Evolutionary conservation across 495 filamentous ascomycete species (phyloP), one percentile per base, ranked within the genome.

Genomic region (Mytilinidion resinicola): DNA sequence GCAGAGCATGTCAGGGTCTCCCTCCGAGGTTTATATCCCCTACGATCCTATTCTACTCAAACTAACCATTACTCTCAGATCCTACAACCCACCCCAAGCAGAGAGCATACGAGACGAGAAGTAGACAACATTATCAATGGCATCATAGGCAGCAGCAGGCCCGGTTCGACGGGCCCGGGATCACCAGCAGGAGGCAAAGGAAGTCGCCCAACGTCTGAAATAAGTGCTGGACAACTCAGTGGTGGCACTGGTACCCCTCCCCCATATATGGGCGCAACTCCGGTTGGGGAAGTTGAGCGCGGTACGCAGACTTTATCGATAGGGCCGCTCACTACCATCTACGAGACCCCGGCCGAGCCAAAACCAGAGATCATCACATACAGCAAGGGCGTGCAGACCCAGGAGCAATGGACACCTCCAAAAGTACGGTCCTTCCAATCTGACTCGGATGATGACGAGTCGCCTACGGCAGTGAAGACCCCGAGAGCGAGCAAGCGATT

Each of bases 301-400:
- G 56, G 42, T 9, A 85, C 73, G 69, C 86, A 91, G 66, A 88
- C 81, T 0, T 76, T 87, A n/a, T 80, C 81, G 20, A 78, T 90
- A 3, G 82, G 83, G 14, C 76, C 87, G 5, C 81, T 86, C 46
- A 78, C 82, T 33, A 84, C 87, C 19, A 78, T 90, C 48, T 89
- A 84, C 70, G 91, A 96, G 70, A 84, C 81, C 69, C 80, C 83
- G 59, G 84, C 67, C 9, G 65, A 64, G 49, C 57, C 67, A 20
- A 67, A 66, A 51, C 68, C 85, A 41, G 90, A 96, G 71, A 67
- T 91, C 19, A 85, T 91, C 66, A 91, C 88, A 34, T 96, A 97
- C 79, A 96, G 87, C 77, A 99, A 96, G 75, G 90, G 81, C 12
- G 90, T 97, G 25, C 95, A 97, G 69, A 96, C 93, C 15, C 80